These are phyloP conservation scores for Auricularia sp. DNA, from an alignment of 768 basidiomycete genomes.

Conservation along the genomic window DNA sequence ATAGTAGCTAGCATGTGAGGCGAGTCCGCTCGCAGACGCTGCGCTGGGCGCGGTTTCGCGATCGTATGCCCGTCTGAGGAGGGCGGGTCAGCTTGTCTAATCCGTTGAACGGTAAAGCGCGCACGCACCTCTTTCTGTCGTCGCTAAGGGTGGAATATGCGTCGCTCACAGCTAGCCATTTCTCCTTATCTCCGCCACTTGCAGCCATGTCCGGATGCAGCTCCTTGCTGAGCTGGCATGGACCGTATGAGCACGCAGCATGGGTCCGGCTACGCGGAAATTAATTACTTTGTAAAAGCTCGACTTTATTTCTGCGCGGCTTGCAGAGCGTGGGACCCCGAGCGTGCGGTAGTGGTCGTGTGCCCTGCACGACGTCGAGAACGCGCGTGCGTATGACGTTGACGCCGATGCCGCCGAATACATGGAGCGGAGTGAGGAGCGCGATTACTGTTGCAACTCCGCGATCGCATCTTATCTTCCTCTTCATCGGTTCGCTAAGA, in stretches of 20 bases:
- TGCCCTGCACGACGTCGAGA: background rate
- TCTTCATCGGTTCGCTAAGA: too few relatives aligned
- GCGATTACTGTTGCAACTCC: too few relatives aligned
- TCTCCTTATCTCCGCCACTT: slow-evolving; percentile 16
- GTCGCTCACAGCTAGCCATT: slow-evolving; percentile 36
- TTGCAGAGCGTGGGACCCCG: slow-evolving; percentile 23
- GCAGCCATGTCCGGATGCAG: slow-evolving; percentile 35
- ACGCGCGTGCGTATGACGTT: background rate
- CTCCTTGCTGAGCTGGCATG: slow-evolving; percentile 34
- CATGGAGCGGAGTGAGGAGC: too few relatives aligned
- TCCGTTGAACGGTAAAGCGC: background rate
- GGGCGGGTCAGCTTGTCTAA: background rate
- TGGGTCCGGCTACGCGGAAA: background rate
- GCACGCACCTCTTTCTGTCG: slow-evolving; percentile 32
- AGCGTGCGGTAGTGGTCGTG: slow-evolving; percentile 26
- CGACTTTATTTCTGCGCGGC: slow-evolving; percentile 27
- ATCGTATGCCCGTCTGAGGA: background rate
- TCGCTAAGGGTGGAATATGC: slow-evolving; percentile 37
- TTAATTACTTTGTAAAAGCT: slow-evolving; percentile 27
- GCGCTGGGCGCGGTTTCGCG: background rate
- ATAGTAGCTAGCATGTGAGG: background rate
- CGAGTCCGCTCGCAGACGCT: background rate
- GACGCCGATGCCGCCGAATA: too few relatives aligned
- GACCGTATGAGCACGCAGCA: slow-evolving; percentile 3
- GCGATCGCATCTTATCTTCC: too few relatives aligned